Evolutionary conservation across 2,329 filamentous ascomycete genomes (phyloP).

Genomic region (Sarocladiaceae sp.): DNA sequence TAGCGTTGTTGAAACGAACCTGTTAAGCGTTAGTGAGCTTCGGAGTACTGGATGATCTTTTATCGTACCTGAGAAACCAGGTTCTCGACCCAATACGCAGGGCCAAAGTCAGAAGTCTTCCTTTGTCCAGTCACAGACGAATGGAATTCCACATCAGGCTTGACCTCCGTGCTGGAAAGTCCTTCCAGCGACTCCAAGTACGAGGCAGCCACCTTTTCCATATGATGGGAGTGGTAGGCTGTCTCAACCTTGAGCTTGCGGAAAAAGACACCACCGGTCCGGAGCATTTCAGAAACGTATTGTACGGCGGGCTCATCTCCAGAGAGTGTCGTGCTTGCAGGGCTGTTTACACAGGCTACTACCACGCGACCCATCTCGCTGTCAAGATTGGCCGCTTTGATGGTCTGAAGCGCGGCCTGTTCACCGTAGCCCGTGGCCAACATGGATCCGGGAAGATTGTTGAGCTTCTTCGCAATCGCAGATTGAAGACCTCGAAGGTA

Average conservation of each 20-base stretch:
- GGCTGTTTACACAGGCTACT: conserved; percentile 43
- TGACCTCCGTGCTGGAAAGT: background rate
- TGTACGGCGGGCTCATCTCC: conserved; percentile 35
- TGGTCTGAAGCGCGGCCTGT: no score
- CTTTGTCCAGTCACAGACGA: background rate
- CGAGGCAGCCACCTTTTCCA: conserved; percentile 6
- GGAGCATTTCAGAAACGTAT: conserved; percentile 28
- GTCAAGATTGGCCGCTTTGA: no score
- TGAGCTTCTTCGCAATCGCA: conserved; percentile 34
- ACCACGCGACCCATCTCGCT: conserved; percentile 12
- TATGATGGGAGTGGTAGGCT: conserved; percentile 16
- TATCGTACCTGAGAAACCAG: conserved; percentile 10
- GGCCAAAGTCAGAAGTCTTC: background rate
- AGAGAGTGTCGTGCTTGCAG: conserved; percentile 41
- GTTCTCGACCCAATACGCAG: conserved; percentile 19
- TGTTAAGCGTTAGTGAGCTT: background rate
- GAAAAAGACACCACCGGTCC: conserved; percentile 15
- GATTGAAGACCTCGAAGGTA: no score
- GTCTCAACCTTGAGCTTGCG: conserved; percentile 15
- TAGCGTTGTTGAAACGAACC: background rate
- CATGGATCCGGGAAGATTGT: conserved; percentile 27
- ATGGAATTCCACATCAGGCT: background rate
- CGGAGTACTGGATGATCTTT: background rate
- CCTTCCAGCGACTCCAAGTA: background rate
- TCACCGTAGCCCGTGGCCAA: background rate